These are phyloP conservation scores for Cryptomeria japonica DNA, from an alignment of 75 land plant species.

Conservation along the genomic window DNA sequence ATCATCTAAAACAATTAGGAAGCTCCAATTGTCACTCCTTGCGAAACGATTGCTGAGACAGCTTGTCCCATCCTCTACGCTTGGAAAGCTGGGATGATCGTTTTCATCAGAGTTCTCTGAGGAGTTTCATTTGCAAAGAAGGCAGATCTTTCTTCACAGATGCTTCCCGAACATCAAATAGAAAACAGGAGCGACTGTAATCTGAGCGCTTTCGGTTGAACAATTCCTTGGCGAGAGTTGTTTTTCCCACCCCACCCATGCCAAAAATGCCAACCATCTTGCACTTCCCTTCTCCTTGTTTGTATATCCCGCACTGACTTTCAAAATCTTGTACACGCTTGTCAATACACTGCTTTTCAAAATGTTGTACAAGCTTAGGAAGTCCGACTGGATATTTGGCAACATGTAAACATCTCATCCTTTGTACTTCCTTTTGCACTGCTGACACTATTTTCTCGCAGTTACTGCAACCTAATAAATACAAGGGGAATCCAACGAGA, in stretches of 20 bases:
- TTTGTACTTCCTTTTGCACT: neutral
- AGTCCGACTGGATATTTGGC: neutral
- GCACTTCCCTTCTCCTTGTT: neutral
- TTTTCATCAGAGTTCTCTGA: neutral
- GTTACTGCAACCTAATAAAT: no score
- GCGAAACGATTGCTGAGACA: no score
- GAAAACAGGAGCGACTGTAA: neutral
- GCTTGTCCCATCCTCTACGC: no score
- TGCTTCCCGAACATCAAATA: neutral
- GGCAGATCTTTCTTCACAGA: neutral
- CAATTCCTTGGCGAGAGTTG: neutral
- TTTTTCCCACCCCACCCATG: neutral
- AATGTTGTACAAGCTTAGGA: neutral
- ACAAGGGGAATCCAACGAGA: no score
- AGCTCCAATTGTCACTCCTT: no score
- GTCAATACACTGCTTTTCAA: neutral
- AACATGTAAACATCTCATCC: neutral
- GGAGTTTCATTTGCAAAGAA: no score
- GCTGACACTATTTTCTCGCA: neutral
- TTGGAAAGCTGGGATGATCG: no score
- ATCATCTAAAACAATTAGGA: no score
- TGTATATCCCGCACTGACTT: neutral
- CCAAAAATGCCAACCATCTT: neutral
- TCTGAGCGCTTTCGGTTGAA: neutral
- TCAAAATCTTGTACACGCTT: neutral